A percentile compares a stretch with the other conserved stretches of the same genome.
phyloP scores from a whole-genome alignment of 1,139 yeast genomes.

The Yamadazyma trypodendri region DNA sequence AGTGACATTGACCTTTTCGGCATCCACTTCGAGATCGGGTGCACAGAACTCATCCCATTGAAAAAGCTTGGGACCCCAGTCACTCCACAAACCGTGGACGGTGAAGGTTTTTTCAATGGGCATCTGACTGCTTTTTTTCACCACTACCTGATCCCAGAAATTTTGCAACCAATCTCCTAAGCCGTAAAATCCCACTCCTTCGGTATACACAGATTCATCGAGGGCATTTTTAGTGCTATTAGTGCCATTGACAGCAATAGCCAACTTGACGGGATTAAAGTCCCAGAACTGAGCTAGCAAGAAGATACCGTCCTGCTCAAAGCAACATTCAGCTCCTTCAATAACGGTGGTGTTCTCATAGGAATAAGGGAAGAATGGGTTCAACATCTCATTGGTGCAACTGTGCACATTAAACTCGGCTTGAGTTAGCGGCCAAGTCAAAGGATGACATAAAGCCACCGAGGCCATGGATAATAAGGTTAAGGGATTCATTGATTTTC shows the following conservation, averaged over 20 bases:
- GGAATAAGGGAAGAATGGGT: constrained; percentile 19
- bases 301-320: constrained; percentile 34
- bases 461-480: constrained; percentile 4
- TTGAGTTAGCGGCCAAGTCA: constrained; percentile 4
- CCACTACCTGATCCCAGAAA: constrained; percentile 2
- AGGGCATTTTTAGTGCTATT: constrained; percentile 11
- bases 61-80: constrained; percentile 24
- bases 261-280: constrained; percentile 26
- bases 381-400: constrained; percentile 9
- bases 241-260: constrained; percentile 19
- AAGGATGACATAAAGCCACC: constrained; percentile 2
- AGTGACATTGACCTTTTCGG: constrained; percentile 27
- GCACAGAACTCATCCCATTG: constrained; percentile 31
- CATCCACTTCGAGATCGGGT: constrained; percentile 28
- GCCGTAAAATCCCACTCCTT: constrained; percentile 12
- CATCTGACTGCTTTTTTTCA: constrained; percentile 9
- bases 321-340: constrained; percentile 29
- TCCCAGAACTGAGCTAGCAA: constrained; percentile 46
- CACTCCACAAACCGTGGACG: constrained; percentile 45
- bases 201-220: constrained; percentile 2
- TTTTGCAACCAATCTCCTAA: constrained; percentile 6
- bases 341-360: constrained; percentile 27
- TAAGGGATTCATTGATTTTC: background rate
- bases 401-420: constrained; percentile 5
- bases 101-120: constrained; percentile 29